Conservation (phyloP, 2,329 filamentous ascomycete genomes). For the Diaporthe caulivora region DNA sequence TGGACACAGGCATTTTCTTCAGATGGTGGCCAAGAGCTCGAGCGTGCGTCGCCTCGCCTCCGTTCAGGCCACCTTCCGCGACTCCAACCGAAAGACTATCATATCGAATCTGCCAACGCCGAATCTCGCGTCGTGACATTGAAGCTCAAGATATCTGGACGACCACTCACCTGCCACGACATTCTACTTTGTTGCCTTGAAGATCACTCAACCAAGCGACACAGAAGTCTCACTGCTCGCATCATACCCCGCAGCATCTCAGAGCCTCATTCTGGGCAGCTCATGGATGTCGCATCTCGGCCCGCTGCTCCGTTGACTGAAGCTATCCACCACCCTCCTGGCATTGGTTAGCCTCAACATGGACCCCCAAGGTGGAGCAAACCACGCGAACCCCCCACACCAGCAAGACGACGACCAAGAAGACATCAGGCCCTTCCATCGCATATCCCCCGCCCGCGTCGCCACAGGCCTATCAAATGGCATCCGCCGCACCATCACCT, state of each 20-base stretch:
- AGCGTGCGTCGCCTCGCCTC: background rate
- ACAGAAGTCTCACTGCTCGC: background rate
- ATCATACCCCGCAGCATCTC: no score
- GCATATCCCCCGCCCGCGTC: conserved; percentile 9
- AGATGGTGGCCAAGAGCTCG: conserved; percentile 20
- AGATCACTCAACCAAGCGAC: background rate
- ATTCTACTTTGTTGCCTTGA: background rate
- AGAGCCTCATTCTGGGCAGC: background rate
- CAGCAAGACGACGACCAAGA: background rate
- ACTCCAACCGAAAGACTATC: background rate
- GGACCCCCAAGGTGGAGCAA: conserved; percentile 2
- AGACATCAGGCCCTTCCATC: conserved; percentile 1
- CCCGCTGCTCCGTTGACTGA: background rate
- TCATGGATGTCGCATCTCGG: background rate
- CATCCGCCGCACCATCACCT: conserved; percentile 28
- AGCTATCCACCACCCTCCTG: conserved; percentile 11
- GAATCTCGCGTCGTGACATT: background rate
- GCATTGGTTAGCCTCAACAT: conserved; percentile 1
- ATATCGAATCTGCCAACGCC: background rate
- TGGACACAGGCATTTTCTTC: background rate
- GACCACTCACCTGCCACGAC: background rate
- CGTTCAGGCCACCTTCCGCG: background rate
- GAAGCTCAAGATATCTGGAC: background rate
- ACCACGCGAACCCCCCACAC: no score
- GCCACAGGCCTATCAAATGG: background rate